phyloP scores from a whole-genome alignment of 257 asterid genomes.

The Capsicum pubescens region DNA sequence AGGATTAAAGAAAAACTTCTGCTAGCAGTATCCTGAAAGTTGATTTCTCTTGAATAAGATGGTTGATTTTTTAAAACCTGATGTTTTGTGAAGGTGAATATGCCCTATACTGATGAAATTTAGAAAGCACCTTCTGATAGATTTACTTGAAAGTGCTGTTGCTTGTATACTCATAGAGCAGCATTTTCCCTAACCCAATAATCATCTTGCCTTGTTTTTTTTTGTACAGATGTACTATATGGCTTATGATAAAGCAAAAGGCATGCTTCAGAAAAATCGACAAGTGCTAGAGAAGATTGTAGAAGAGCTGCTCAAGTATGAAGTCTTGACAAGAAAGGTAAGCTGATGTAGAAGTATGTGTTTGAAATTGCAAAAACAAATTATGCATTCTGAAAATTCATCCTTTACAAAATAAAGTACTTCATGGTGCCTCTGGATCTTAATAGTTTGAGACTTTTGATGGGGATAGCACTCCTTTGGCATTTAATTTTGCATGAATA shows the following conservation, averaged over 20 bases:
- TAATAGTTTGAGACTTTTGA: conserved; percentile 5
- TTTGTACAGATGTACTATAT: conserved; percentile 70
- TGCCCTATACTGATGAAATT: conserved; percentile 1
- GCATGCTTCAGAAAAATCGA: conserved; percentile 69
- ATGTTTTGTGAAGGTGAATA: background rate
- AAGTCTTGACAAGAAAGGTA: conserved; percentile 89
- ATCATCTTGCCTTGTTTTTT: conserved; percentile 23
- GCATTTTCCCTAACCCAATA: background rate
- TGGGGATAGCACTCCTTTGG: conserved; percentile 21
- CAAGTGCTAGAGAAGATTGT: conserved; percentile 80
- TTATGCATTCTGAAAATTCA: background rate
- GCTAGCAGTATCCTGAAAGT: background rate
- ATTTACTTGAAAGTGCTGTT: conserved; percentile 27
- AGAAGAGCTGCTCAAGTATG: conserved; percentile 79
- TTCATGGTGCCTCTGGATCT: conserved; percentile 8
- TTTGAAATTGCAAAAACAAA: conserved; percentile 15
- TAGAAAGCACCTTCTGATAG: background rate
- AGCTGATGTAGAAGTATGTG: conserved; percentile 25
- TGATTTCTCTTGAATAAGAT: background rate
- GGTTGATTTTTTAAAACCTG: conserved; percentile 8
- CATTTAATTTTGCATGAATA: conserved; percentile 15
- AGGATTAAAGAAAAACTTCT: background rate
- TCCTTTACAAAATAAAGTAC: background rate
- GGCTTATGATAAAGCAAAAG: conserved; percentile 84
- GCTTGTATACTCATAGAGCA: conserved; percentile 2